phyloP scores from a whole-genome alignment of 140 eudicot genomes.

The Stevia rebaudiana region DNA sequence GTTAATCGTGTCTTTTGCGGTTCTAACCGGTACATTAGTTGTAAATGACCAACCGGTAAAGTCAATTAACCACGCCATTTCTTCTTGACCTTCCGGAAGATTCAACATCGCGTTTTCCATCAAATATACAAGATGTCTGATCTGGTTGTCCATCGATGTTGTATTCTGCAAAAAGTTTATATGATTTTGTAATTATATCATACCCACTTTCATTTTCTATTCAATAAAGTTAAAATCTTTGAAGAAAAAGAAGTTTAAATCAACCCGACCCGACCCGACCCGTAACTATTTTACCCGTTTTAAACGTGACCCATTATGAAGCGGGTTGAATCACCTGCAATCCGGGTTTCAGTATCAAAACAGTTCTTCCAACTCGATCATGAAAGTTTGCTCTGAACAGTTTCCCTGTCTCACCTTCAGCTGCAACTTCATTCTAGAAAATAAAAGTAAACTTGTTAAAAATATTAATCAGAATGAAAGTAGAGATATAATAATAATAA shows the following conservation, averaged over 20 bases:
- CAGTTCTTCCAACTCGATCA: conserved; percentile 67
- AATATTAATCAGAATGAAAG: too few relatives aligned
- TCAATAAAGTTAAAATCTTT: too few relatives aligned
- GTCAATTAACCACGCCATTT: conserved; percentile 87
- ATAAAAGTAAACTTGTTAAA: background rate
- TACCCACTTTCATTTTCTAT: too few relatives aligned
- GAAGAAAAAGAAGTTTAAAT: too few relatives aligned
- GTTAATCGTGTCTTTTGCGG: conserved; percentile 65
- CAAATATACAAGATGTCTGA: conserved; percentile 67
- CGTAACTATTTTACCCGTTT: too few relatives aligned
- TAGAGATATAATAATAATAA: too few relatives aligned
- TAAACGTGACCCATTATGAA: too few relatives aligned
- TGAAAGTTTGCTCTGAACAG: conserved; percentile 60
- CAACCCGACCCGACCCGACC: background rate
- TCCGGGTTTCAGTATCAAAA: conserved; percentile 64
- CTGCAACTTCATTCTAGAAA: conserved; percentile 60
- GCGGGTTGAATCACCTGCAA: conserved; percentile 68
- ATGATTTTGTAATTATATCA: too few relatives aligned
- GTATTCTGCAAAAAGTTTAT: conserved; percentile 52
- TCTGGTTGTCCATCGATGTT: conserved; percentile 62
- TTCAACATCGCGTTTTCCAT: conserved; percentile 75
- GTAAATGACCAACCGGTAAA: conserved; percentile 75
- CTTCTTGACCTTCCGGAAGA: conserved; percentile 89
- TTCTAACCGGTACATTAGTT: conserved; percentile 59
- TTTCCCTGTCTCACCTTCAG: conserved; percentile 84